These are phyloP conservation scores for Elongisporangium anandrum DNA, from an alignment of 352 stramenopile species.

Conservation along the genomic window DNA sequence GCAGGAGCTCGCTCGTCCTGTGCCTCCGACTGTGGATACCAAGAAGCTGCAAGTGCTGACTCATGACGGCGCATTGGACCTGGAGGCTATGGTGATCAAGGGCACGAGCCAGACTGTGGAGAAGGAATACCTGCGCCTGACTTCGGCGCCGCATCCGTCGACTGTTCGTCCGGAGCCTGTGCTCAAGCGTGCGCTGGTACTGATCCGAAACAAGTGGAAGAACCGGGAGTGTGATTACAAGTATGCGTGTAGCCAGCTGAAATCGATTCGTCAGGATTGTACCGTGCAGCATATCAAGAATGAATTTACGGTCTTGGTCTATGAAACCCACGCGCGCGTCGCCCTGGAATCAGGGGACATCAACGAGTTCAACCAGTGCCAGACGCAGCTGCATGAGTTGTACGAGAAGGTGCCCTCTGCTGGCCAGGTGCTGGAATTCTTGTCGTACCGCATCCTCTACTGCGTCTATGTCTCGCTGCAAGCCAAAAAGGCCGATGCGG, in stretches of 20 bases:
- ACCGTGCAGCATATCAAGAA: slow-evolving; percentile 97
- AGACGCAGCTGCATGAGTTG: slow-evolving; percentile 86
- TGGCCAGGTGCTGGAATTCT: slow-evolving; percentile 77
- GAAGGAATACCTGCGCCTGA: slow-evolving; percentile 98
- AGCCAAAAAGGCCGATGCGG: slow-evolving; percentile 77
- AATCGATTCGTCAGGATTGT: slow-evolving; percentile 98
- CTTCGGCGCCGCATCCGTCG: slow-evolving; percentile 91
- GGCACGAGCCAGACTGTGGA: slow-evolving; percentile 94
- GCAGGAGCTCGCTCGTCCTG: slow-evolving; percentile 50
- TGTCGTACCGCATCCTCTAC: slow-evolving; percentile 88
- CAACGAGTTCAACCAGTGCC: slow-evolving; percentile 96
- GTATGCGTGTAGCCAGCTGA: slow-evolving; percentile 97
- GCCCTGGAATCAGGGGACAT: slow-evolving; percentile 94
- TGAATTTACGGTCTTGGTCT: slow-evolving; percentile 95
- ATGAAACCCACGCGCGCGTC: slow-evolving; percentile 96
- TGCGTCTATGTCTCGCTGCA: slow-evolving; percentile 88
- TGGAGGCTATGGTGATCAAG: slow-evolving; percentile 90
- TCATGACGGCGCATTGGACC: slow-evolving; percentile 71
- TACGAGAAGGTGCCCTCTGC: slow-evolving; percentile 72
- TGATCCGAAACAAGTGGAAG: slow-evolving; percentile 88
- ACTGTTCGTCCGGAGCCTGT: slow-evolving; percentile 93
- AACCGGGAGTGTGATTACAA: slow-evolving; percentile 87
- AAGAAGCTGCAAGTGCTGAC: slow-evolving; percentile 75
- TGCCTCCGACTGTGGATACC: slow-evolving; percentile 63
- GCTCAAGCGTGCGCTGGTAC: slow-evolving; percentile 84